Evolutionary conservation across 192 early-diverging fungal species (phyloP).

Genomic region (Coemansia sp.): DNA sequence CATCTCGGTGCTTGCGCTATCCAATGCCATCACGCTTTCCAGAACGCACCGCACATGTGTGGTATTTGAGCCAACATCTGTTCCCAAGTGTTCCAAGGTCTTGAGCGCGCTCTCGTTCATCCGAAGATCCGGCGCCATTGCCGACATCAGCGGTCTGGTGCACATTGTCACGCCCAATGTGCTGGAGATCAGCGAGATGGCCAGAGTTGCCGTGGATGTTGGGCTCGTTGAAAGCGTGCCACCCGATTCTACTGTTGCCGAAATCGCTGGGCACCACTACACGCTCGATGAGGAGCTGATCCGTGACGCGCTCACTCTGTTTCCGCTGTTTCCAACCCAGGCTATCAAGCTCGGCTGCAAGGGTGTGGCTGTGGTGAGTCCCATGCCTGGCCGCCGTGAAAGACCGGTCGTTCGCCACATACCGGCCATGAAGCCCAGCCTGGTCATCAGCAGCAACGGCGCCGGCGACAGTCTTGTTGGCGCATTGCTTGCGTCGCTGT

Average conservation of each 20-base stretch:
- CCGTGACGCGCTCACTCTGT: constrained; percentile 41
- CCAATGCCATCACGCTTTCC: constrained; percentile 48
- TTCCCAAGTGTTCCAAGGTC: constrained; percentile 71
- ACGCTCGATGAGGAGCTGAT: constrained; percentile 14
- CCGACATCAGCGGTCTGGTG: constrained; percentile 27
- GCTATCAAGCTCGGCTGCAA: constrained; percentile 71
- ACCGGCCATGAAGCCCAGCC: constrained; percentile 14
- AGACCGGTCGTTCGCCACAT: constrained; percentile 21
- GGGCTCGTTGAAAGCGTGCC: constrained; percentile 16
- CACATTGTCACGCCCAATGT: constrained; percentile 72
- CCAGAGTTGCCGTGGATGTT: constrained; percentile 23
- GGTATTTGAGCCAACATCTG: constrained; percentile 93
- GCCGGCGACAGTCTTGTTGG: constrained; percentile 68
- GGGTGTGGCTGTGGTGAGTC: constrained; percentile 57
- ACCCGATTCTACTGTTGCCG: constrained; percentile 10
- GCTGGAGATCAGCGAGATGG: constrained; percentile 70
- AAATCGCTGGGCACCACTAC: constrained; percentile 13
- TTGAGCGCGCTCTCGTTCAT: constrained; percentile 52
- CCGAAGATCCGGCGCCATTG: constrained; percentile 13
- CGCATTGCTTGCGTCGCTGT: constrained; percentile 58
- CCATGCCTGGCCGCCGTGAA: background rate
- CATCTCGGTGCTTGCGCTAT: constrained; percentile 52
- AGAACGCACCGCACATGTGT: constrained; percentile 22
- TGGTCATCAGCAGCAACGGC: constrained; percentile 38
- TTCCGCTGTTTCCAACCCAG: constrained; percentile 56